Evolutionary conservation across 2,329 filamentous ascomycete species (phyloP).

Genomic region (Microascus cirrosus): DNA sequence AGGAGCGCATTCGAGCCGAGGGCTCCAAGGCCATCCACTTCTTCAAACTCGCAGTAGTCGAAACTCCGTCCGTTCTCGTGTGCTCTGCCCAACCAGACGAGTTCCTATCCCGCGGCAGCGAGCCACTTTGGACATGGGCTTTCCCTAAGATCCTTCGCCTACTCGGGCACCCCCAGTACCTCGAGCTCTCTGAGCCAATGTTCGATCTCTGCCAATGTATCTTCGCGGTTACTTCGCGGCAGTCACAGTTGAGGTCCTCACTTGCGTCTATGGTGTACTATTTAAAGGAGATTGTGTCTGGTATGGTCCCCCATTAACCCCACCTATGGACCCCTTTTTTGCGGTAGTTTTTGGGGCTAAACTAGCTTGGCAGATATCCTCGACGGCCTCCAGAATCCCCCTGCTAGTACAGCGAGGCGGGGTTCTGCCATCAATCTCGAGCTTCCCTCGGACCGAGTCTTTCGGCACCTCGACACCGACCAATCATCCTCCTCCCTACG

Average conservation of each 20-base stretch:
- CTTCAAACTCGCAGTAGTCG: constrained; percentile 61
- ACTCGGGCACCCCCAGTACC: constrained; percentile 38
- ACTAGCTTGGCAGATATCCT: background rate
- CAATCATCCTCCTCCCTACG: background rate
- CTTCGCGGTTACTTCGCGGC: constrained; percentile 30
- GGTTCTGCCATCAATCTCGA: background rate
- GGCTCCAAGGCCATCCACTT: constrained; percentile 67
- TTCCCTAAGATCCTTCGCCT: constrained; percentile 47
- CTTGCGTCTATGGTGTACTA: constrained; percentile 34
- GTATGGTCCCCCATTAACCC: constrained; percentile 20
- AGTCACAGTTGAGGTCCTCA: constrained; percentile 33
- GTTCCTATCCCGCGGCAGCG: constrained; percentile 41
- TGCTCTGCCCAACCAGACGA: constrained; percentile 26
- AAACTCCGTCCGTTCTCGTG: constrained; percentile 59
- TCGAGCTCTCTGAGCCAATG: constrained; percentile 37
- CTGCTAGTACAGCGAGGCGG: background rate
- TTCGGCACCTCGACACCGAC: background rate
- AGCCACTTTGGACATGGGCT: constrained; percentile 56
- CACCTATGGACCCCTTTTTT: background rate
- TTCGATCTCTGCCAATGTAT: constrained; percentile 39
- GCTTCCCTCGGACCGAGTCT: constrained; percentile 1
- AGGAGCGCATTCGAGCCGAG: constrained; percentile 43
- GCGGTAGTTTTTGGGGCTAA: background rate
- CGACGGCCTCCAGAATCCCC: background rate
- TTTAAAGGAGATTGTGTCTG: constrained; percentile 32